A percentile compares a stretch with the other conserved stretches of the same genome.
Evolutionary conservation across 345 rosid species (phyloP).

Genomic region (Gossypium bickii): DNA sequence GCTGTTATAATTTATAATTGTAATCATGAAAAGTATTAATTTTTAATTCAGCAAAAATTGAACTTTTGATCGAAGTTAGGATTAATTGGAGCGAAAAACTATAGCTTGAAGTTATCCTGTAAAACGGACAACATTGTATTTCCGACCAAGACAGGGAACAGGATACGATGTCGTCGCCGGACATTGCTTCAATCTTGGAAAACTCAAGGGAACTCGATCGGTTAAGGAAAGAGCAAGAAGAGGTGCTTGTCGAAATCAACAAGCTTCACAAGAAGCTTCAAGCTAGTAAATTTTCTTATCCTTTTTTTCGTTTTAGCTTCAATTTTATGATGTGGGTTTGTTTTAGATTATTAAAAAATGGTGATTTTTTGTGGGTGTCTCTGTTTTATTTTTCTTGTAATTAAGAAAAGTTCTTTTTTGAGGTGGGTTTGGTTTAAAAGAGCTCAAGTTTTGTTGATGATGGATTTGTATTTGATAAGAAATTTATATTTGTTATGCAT

Average conservation of each 20-base stretch:
- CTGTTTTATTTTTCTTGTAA: neutral
- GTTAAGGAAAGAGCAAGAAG: slow-evolving; percentile 71
- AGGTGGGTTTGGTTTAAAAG: slow-evolving; percentile 9
- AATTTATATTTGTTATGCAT: slow-evolving; percentile 1
- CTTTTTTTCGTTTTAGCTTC: neutral
- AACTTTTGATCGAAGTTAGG: neutral
- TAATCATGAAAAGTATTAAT: neutral
- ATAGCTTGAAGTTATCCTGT: slow-evolving; percentile 2
- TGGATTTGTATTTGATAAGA: neutral
- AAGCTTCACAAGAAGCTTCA: slow-evolving; percentile 87
- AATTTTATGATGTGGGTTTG: slow-evolving; percentile 16
- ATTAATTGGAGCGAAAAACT: slow-evolving; percentile 2
- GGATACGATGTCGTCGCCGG: slow-evolving; percentile 54
- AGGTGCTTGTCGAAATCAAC: slow-evolving; percentile 61
- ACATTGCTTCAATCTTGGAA: slow-evolving; percentile 60
- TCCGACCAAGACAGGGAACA: neutral
- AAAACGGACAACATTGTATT: slow-evolving; percentile 10
- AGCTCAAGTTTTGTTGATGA: neutral
- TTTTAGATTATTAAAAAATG: slow-evolving; percentile 11
- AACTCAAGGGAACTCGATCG: slow-evolving; percentile 84
- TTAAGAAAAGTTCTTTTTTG: neutral
- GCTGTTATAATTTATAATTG: too few species aligned
- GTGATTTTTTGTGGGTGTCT: neutral
- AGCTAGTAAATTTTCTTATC: slow-evolving; percentile 39
- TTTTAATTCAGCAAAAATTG: neutral